These are phyloP conservation scores for Saitoella complicata DNA, from an alignment of 805 yeast genomes.

Conservation along the genomic window DNA sequence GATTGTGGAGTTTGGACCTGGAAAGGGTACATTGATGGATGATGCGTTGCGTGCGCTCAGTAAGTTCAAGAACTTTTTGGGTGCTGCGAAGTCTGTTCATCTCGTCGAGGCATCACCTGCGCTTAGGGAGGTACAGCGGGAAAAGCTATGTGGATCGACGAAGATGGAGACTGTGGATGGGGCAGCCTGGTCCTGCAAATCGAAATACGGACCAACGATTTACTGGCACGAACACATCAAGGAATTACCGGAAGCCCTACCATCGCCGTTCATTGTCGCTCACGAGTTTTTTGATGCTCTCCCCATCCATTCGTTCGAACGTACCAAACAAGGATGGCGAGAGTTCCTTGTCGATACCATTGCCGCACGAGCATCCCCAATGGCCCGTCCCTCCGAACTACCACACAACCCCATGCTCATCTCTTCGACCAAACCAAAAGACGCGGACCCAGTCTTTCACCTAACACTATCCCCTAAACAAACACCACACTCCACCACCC, in stretches of 20 bases:
- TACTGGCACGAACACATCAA: slow-evolving; percentile 21
- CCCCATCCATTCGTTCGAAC: slow-evolving; percentile 53
- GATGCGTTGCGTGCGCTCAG: slow-evolving; percentile 33
- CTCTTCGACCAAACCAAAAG: slow-evolving; percentile 16
- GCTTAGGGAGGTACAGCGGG: slow-evolving; percentile 40
- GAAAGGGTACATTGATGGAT: slow-evolving; percentile 60
- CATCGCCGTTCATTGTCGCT: slow-evolving; percentile 49
- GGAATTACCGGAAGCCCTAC: slow-evolving; percentile 19
- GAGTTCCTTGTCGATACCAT: slow-evolving; percentile 47
- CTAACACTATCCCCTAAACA: slow-evolving; percentile 40
- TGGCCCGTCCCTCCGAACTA: slow-evolving; percentile 9
- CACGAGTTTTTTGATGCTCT: slow-evolving; percentile 82
- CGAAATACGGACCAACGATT: slow-evolving; percentile 37
- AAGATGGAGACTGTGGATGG: slow-evolving; percentile 19
- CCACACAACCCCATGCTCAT: too few species aligned
- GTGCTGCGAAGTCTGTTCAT: slow-evolving; percentile 24
- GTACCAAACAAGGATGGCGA: slow-evolving; percentile 58
- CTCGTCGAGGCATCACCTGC: slow-evolving; percentile 60
- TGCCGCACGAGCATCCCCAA: slow-evolving; percentile 18
- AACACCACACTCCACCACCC: slow-evolving; percentile 40
- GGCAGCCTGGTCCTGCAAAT: slow-evolving; percentile 20
- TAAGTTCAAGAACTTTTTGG: slow-evolving; percentile 21
- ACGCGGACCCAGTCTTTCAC: slow-evolving; percentile 28
- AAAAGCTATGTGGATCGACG: slow-evolving; percentile 28
- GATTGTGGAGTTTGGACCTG: slow-evolving; percentile 71